Percentiles rank a stretch among this genome's conserved stretches.
Conservation (phyloP, 805 yeast genomes). For the Komagataella kurtzmanii region DNA sequence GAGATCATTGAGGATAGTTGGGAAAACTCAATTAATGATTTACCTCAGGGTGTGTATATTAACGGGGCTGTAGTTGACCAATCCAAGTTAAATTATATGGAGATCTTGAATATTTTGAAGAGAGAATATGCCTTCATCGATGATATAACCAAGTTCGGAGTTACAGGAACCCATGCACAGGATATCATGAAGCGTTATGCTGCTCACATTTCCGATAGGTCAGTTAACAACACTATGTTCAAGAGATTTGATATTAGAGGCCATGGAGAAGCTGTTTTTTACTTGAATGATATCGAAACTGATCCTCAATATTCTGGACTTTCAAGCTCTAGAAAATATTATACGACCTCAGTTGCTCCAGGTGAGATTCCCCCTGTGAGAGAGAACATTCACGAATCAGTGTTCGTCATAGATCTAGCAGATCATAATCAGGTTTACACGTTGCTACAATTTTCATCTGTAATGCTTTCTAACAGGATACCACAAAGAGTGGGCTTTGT, state of each 20-base stretch:
- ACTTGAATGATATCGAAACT: constrained; percentile 63
- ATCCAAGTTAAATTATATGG: constrained; percentile 27
- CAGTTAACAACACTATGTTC: not conserved
- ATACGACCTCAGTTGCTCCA: constrained; percentile 26
- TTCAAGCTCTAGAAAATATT: constrained; percentile 29
- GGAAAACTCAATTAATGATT: not conserved
- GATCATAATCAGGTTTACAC: constrained; percentile 36
- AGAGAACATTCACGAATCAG: constrained; percentile 64
- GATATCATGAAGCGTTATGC: constrained; percentile 27
- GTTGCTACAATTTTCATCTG: constrained; percentile 32
- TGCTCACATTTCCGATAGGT: constrained; percentile 2
- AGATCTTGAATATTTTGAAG: constrained; percentile 24
- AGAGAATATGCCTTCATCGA: constrained; percentile 19
- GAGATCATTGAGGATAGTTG: constrained; percentile 11
- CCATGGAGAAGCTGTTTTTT: constrained; percentile 31
- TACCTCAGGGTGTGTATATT: constrained; percentile 38
- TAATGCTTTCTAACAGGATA: constrained; percentile 39
- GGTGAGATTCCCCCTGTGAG: constrained; percentile 58
- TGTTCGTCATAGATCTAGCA: constrained; percentile 54
- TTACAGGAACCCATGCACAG: constrained; percentile 19
- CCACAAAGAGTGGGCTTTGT: constrained; percentile 77
- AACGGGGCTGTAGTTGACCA: constrained; percentile 56
- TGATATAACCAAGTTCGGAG: constrained; percentile 16
- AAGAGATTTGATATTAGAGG: constrained; percentile 12
- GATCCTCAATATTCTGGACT: constrained; percentile 41